Evolutionary conservation across 1,284 basidiomycete genomes (phyloP).

Genomic region (Pascua guehoae): DNA sequence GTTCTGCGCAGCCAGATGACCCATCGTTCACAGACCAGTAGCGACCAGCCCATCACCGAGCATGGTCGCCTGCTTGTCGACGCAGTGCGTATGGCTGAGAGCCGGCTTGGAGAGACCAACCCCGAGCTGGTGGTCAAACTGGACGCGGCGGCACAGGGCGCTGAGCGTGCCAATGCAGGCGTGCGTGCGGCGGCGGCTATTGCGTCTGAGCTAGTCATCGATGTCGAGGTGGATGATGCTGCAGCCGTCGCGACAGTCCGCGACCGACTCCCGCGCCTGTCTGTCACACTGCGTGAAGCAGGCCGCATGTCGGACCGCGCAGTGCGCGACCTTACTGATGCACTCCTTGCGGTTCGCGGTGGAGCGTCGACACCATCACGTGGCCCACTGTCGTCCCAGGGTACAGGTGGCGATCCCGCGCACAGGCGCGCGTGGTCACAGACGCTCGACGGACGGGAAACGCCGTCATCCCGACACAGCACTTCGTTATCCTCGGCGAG

Average conservation of each 20-base stretch:
- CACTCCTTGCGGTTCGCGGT: constrained; percentile 24
- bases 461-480: not conserved
- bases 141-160: constrained; percentile 21
- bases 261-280: constrained; percentile 24
- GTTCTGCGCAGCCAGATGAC: not conserved
- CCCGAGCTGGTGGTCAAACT: constrained; percentile 29
- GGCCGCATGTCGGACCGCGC: constrained; percentile 34
- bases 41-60: constrained; percentile 23
- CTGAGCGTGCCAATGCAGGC: constrained; percentile 31
- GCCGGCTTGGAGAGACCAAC: constrained; percentile 16
- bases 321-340: constrained; percentile 37
- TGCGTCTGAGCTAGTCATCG: constrained; percentile 24
- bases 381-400: not conserved
- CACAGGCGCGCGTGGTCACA: not conserved
- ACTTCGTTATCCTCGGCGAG: not conserved
- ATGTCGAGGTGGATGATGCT: constrained; percentile 25
- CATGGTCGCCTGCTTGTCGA: constrained; percentile 42
- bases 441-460: not conserved
- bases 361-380: not conserved
- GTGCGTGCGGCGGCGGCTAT: constrained; percentile 27
- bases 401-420: too few species aligned
- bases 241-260: constrained; percentile 9
- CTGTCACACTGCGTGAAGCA: constrained; percentile 31
- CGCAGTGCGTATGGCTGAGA: constrained; percentile 33
- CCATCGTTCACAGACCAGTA: constrained; percentile 13